Evolutionary conservation across 2,329 filamentous ascomycete species (phyloP).

Genomic region (Cercospora sp.): DNA sequence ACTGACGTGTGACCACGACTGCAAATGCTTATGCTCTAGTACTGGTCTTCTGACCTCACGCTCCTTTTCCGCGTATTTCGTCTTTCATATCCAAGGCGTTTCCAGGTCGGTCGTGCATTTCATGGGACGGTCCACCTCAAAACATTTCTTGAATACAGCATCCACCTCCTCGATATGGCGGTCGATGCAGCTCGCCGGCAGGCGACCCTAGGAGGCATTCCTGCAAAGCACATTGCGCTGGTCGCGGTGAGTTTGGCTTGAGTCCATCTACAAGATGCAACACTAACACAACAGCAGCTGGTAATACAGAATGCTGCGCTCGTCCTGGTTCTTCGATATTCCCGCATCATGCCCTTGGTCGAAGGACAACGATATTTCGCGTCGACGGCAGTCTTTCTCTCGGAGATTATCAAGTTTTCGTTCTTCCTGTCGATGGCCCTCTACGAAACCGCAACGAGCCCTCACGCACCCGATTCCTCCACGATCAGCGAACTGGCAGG

Average conservation of each 20-base stretch:
- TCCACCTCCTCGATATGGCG: slow-evolving; percentile 18
- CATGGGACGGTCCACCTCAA: slow-evolving; percentile 8
- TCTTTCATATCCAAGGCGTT: neutral
- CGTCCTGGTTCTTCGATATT: slow-evolving; percentile 89
- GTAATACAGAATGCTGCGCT: slow-evolving; percentile 78
- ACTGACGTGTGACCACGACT: neutral
- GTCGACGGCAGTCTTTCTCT: slow-evolving; percentile 90
- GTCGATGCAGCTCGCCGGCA: slow-evolving; percentile 25
- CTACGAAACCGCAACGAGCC: slow-evolving; percentile 79
- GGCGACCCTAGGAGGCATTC: slow-evolving; percentile 52
- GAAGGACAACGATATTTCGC: slow-evolving; percentile 87
- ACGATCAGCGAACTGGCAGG: slow-evolving; percentile 60
- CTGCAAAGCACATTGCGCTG: slow-evolving; percentile 67
- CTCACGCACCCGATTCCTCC: slow-evolving; percentile 75
- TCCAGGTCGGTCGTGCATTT: neutral
- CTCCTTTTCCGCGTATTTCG: slow-evolving; percentile 3
- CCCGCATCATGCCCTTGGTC: slow-evolving; percentile 82
- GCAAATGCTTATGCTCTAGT: slow-evolving; percentile 2
- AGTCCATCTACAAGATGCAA: slow-evolving; percentile 15
- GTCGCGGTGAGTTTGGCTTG: slow-evolving; percentile 52
- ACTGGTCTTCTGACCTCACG: slow-evolving; percentile 20
- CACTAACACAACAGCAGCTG: slow-evolving; percentile 54
- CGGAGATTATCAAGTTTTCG: slow-evolving; percentile 85
- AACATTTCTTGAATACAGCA: slow-evolving; percentile 5
- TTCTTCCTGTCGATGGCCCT: slow-evolving; percentile 84